Evolutionary conservation across 2,329 filamentous ascomycete genomes (phyloP), one percentile per base, ranked within the genome.

Genomic region (Trichophyton benhamiae): DNA sequence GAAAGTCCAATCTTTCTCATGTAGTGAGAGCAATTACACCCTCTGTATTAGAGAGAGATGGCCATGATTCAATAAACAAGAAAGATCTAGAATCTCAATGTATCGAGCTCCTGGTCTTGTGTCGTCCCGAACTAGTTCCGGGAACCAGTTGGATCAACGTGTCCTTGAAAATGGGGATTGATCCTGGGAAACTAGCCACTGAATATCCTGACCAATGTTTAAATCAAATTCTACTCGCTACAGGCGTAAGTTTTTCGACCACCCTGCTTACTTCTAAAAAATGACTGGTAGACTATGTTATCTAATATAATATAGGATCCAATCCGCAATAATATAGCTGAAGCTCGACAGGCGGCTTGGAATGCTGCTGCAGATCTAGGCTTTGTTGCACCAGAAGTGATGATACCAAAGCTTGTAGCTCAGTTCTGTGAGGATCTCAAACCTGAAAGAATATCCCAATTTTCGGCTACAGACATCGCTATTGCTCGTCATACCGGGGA

Each of bases 401-500:
- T 95, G 74, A 87, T 90, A 20, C 83, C 89, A 3, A 82, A 83
- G 6, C 80, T 99, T 25, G 83, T 96, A 27, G 76, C 84, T 30
- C 83, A 94, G 55, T 84, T 99, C 58, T 79, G 81, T 60, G 74
- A 81, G 30, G 91, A 97, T 72, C 79, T 99, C 20, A 80, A 91
- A 65, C 80, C 84, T 1, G 75, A 80, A 49, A 85, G 89, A 63
- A 79, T 96, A 2, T 79, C 83, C 11, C 81, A 83, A 22, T 81
- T 96, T 65, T 90, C 91, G 0, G 88, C 91, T 9, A 87, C 90
- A 1, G 94, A 99, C 73, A 90, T 91, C 30, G 91, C 91, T 15
- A 97, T 99, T 62, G 94, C 91, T 73, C 86, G 90, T 52, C 96
- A 92, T 0, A 87, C 91, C 0, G 90, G 95, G 72, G 92, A 91